Evolutionary conservation across 352 stramenopile genomes (phyloP), one percentile per base, ranked within the genome.

Genomic region (Phytophthora europaea): DNA sequence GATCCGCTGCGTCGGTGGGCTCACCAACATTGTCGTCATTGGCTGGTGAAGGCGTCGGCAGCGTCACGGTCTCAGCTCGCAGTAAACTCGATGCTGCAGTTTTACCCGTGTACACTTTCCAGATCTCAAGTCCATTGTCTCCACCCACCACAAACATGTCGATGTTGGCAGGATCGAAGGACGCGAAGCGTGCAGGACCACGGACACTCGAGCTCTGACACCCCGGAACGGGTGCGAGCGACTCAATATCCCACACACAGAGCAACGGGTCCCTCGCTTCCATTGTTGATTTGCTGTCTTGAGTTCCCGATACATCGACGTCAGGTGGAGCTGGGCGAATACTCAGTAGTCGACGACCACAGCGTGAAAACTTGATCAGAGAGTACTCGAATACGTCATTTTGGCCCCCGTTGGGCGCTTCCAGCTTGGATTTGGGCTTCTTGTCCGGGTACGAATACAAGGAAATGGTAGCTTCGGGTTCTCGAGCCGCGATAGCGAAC

Each of bases 371-470:
- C 58, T 81, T 81, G 71, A 94, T 22, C 20, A 80, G 69, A 12
- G 80, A 82, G 73, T 94, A 93, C 76, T 94, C 89, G 28, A 90
- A 87, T 6, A 76, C 48, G 8, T 67, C 50, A 2, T 77, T 74
- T 13, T 67, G 62, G 10, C 71, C 56, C 2, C 23, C 34, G 10
- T 69, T 45, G 20, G 64, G 51, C 0, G 57, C 22, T 48, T 81
- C 67, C 9, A 94, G 71, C 57, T 89, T 87, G 1, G 81, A 78
- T 10, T 84, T 85, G 22, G 80, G 72, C 73, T 93, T 94, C 75
- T 94, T 93, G 75, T 95, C 87, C 2, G 86, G 86, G 31, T 91
- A 87, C 75, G 88, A 90, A 58, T 91, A 93, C 33, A 95, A 67
- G 15, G 78, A 71, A 36, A 95, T 90, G 40, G 81, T 72, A 0